phyloP scores from a whole-genome alignment of 176 grass and related monocot species.

The Lolium perenne region DNA sequence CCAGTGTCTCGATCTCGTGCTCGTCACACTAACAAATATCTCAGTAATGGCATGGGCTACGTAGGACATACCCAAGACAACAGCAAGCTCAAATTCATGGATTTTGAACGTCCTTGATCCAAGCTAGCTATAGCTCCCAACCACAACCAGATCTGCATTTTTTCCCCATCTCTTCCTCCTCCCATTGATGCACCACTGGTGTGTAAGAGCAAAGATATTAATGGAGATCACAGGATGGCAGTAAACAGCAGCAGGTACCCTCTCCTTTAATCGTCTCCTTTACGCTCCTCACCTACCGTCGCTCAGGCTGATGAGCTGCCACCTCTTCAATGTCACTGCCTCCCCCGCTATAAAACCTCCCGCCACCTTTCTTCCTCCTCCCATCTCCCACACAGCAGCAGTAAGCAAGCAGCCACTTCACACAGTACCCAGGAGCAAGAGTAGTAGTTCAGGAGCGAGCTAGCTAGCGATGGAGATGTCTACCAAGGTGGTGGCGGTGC shows the following conservation, averaged over 20 bases:
- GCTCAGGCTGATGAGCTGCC: slow-evolving; percentile 43
- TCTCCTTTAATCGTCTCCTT: slow-evolving; percentile 46
- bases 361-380: slow-evolving; percentile 13
- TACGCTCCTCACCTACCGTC: slow-evolving; percentile 51
- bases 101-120: slow-evolving; percentile 2
- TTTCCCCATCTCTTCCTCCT: background rate
- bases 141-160: slow-evolving; percentile 38
- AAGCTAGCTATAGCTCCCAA: slow-evolving; percentile 6
- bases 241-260: slow-evolving; percentile 55
- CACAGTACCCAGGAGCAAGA: slow-evolving; percentile 9
- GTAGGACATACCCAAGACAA: background rate
- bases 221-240: slow-evolving; percentile 58
- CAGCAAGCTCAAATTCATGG: background rate
- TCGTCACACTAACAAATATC: background rate
- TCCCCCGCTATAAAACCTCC: slow-evolving; percentile 41
- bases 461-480: slow-evolving; percentile 57
- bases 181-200: slow-evolving; percentile 22
- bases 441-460: background rate
- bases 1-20: background rate
- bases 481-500: slow-evolving; percentile 54
- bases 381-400: slow-evolving; percentile 21
- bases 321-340: slow-evolving; percentile 46
- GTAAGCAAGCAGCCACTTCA: background rate
- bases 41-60: background rate
- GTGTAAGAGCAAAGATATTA: slow-evolving; percentile 36